Conservation (phyloP, 805 yeast genomes). For the Saccharomycopsis sp. region DNA sequence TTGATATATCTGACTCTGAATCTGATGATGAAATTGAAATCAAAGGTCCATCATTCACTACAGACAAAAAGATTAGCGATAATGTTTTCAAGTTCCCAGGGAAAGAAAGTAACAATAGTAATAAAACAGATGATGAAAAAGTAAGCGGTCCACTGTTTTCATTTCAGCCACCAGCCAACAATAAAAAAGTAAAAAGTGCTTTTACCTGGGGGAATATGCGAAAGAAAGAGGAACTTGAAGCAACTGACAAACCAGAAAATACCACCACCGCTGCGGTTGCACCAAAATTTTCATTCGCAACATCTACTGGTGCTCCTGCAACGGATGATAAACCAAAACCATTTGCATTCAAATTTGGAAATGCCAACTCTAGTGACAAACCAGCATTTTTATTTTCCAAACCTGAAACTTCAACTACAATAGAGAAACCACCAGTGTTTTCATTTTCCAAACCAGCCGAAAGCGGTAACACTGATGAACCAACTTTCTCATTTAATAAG, state of each 20-base stretch:
- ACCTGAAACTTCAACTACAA: neutral
- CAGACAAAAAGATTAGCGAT: neutral
- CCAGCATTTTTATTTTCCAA: neutral
- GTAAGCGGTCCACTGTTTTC: slow-evolving; percentile 17
- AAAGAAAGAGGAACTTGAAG: neutral
- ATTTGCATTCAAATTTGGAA: slow-evolving; percentile 1
- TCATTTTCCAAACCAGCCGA: slow-evolving; percentile 8
- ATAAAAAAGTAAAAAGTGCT: slow-evolving; percentile 7
- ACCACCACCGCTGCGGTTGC: neutral
- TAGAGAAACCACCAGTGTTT: neutral
- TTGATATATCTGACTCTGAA: slow-evolving; percentile 1
- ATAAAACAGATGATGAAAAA: slow-evolving; percentile 9
- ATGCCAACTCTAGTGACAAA: neutral
- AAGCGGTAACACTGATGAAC: neutral
- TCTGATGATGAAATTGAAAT: slow-evolving; percentile 14
- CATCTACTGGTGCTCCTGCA: neutral
- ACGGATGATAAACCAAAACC: neutral
- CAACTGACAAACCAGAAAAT: slow-evolving; percentile 2
- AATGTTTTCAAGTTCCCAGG: slow-evolving; percentile 17
- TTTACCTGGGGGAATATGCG: slow-evolving; percentile 18
- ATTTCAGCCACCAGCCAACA: slow-evolving; percentile 1
- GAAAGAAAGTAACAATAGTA: slow-evolving; percentile 1
- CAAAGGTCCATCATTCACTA: slow-evolving; percentile 16
- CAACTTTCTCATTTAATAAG: slow-evolving; percentile 8
- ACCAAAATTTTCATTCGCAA: slow-evolving; percentile 6